These are phyloP conservation scores for Vigna trinervia DNA, from an alignment of 306 rosid species.

Conservation along the genomic window DNA sequence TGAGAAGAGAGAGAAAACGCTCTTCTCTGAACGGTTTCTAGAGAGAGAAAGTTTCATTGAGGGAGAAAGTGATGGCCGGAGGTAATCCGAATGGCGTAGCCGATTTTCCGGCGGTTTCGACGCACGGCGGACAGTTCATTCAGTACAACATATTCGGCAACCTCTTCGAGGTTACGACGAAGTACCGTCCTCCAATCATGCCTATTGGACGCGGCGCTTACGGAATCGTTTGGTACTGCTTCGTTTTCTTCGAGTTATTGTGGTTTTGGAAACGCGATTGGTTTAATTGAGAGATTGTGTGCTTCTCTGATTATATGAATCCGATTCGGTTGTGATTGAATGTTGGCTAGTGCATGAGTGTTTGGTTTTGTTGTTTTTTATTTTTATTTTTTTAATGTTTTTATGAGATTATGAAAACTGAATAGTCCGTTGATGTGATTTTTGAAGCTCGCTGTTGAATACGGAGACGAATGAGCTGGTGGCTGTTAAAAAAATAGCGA, in stretches of 20 bases:
- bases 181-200: conserved; percentile 93
- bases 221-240: conserved; percentile 88
- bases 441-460: conserved; percentile 82
- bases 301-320: conserved; percentile 1
- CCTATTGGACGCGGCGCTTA: conserved; percentile 98
- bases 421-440: conserved; percentile 38
- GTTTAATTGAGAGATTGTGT: background rate
- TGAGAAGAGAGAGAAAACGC: background rate
- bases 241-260: conserved; percentile 1
- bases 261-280: background rate
- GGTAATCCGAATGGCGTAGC: conserved; percentile 51
- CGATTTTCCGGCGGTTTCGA: conserved; percentile 72
- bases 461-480: conserved; percentile 92
- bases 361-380: background rate
- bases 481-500: conserved; percentile 94
- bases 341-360: background rate
- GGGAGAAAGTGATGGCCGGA: conserved; percentile 59
- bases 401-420: conserved; percentile 37
- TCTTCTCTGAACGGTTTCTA: conserved; percentile 31
- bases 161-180: conserved; percentile 79
- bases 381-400: background rate
- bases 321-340: background rate
- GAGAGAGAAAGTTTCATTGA: conserved; percentile 38
- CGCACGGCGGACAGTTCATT: conserved; percentile 82
- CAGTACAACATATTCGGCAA: conserved; percentile 92